Evolutionary conservation across 257 asterid genomes (phyloP), one percentile per base, ranked within the genome.

Genomic region (Perilla frutescens): DNA sequence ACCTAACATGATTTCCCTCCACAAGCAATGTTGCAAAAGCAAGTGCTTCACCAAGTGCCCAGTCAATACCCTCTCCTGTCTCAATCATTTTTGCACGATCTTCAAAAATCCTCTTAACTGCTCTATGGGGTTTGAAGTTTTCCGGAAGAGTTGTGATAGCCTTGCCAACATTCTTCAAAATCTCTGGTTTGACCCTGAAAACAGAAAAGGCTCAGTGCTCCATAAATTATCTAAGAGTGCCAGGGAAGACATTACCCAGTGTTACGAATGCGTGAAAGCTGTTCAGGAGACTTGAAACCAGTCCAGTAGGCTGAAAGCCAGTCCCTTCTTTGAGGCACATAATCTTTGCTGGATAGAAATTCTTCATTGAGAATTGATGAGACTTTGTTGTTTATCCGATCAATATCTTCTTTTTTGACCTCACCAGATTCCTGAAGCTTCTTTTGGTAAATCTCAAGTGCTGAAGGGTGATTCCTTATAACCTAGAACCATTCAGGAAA

Each of bases 301-400:
- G 85, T 63, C 97, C 97, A 93, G 77, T 87, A 93, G 56, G 97
- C 97, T 62, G 99, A 91, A 83, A 94, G 99, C 97, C 99, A 94
- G 86, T 94, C 97, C 81, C 99, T 86, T 75, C 87, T 86, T 75
- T 88, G 86, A 36, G 99, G 92, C 58, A 91, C 81, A 70, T 91
- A 88, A 61, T 87, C 97, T 84, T 94, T 94, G 90, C 97, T 94
- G 85, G 99, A 94, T 80, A 85, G 54, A 81, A 91, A 91, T 81
- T 94, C 98, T 81, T 90, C 98, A 72, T 90, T 94, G 73, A 94
- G 96, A 82, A 94, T 91, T 13, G 93, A 51, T 37, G 70, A 69
- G 47, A 94, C 97, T 81, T 94, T 94, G 86, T 67, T 84, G 75
- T 84, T 88, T 66, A 90, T 84, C 79, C 80, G 77, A 77, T 87